Conservation (phyloP, 2,329 filamentous ascomycete genomes). For the Sphaerulina musiva region DNA sequence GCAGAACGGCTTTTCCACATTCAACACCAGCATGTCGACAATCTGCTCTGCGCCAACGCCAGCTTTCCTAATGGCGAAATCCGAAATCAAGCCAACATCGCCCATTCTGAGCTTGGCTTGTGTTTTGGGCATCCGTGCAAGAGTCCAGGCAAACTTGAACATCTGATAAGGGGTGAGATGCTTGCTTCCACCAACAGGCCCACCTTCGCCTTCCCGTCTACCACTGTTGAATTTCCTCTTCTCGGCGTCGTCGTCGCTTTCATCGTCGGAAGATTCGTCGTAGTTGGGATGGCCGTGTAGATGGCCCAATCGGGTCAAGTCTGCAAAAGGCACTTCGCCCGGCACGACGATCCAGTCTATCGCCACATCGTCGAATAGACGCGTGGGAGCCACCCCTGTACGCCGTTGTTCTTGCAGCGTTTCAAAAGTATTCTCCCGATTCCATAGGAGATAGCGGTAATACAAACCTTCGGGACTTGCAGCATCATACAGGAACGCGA, state of each 20-base stretch:
- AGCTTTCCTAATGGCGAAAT: conserved; percentile 83
- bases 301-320: conserved; percentile 61
- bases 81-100: conserved; percentile 76
- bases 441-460: conserved; percentile 89
- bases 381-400: conserved; percentile 29
- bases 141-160: conserved; percentile 73
- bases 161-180: conserved; percentile 77
- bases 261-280: conserved; percentile 79
- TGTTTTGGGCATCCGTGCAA: conserved; percentile 73
- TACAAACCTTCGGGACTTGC: conserved; percentile 73
- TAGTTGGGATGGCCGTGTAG: conserved; percentile 80
- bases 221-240: conserved; percentile 38
- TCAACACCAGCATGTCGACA: conserved; percentile 78
- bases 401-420: conserved; percentile 37
- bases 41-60: conserved; percentile 82
- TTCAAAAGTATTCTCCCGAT: conserved; percentile 39
- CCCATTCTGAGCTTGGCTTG: conserved; percentile 71
- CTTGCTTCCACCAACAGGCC: conserved; percentile 39
- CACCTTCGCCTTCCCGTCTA: conserved; percentile 37
- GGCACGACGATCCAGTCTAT: conserved; percentile 73
- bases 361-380: conserved; percentile 63
- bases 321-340: conserved; percentile 58
- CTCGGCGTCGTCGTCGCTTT: conserved; percentile 56
- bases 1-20: conserved; percentile 70
- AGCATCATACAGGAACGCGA: conserved; percentile 90